phyloP scores from a whole-genome alignment of 176 grass and related monocot genomes.

The Chrysopogon serrulatus region DNA sequence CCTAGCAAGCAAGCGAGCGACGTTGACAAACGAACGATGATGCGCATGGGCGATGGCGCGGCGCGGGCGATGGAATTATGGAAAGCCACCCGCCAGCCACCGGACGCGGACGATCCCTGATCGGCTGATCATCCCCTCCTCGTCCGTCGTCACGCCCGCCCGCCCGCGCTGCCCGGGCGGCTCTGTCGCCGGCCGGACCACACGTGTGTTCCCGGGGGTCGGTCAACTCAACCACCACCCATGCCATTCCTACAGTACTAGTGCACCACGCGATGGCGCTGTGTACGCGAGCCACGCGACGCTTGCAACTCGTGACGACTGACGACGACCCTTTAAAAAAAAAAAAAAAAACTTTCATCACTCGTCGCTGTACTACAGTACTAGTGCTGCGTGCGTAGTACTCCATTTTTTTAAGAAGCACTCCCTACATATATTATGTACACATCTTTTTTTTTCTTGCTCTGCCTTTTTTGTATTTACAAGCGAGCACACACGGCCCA shows the following conservation, averaged over 20 bases:
- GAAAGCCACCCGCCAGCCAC: slow-evolving; percentile 18
- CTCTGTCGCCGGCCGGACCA: background rate
- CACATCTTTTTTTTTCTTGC: background rate
- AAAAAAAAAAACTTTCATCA: background rate
- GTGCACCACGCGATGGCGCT: too few species aligned
- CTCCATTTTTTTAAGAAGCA: too few species aligned
- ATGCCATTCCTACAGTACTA: too few species aligned
- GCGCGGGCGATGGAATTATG: background rate
- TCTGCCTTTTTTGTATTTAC: slow-evolving; percentile 28
- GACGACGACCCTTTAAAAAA: background rate
- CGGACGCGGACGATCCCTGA: background rate
- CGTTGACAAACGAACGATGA: slow-evolving; percentile 21
- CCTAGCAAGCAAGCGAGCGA: background rate
- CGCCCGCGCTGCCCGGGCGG: background rate
- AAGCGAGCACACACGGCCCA: slow-evolving; percentile 4
- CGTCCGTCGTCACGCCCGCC: background rate
- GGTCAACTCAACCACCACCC: slow-evolving; percentile 27
- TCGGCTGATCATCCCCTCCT: background rate
- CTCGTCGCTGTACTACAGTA: background rate
- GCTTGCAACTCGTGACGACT: background rate
- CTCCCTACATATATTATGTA: background rate
- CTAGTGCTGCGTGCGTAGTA: background rate
- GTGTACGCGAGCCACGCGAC: background rate
- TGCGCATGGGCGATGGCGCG: background rate
- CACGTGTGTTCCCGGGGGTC: background rate